Evolutionary conservation across 2,329 filamentous ascomycete species (phyloP).

Genomic region (Venturia effusa): DNA sequence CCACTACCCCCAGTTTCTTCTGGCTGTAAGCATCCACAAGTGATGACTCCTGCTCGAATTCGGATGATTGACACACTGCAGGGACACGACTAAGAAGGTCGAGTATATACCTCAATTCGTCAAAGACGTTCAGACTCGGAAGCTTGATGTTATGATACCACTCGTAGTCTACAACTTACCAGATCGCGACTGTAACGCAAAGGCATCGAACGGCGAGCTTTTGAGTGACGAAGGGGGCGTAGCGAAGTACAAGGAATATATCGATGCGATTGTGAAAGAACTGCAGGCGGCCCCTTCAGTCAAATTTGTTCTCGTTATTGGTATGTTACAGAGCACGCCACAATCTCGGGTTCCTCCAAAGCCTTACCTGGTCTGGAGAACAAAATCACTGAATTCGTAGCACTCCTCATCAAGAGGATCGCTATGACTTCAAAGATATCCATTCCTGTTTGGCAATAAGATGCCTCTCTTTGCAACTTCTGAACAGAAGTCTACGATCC

Average conservation of each 20-base stretch:
- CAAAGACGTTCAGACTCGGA: slow-evolving; percentile 38
- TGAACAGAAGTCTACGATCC: too few species aligned
- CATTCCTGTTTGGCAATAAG: too few species aligned
- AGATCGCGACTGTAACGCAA: slow-evolving; percentile 52
- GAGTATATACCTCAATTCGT: slow-evolving; percentile 38
- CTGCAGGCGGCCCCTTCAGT: slow-evolving; percentile 44
- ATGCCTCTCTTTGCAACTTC: too few species aligned
- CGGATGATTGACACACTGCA: slow-evolving; percentile 13
- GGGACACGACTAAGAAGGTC: slow-evolving; percentile 39
- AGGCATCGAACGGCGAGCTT: slow-evolving; percentile 53
- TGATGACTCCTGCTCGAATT: too few species aligned
- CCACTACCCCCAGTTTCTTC: slow-evolving; percentile 40
- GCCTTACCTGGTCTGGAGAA: background rate
- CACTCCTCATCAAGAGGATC: too few species aligned
- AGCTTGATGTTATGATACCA: slow-evolving; percentile 37
- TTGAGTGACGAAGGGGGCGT: slow-evolving; percentile 41
- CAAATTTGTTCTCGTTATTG: slow-evolving; percentile 40
- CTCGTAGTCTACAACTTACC: slow-evolving; percentile 55
- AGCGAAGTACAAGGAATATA: slow-evolving; percentile 42
- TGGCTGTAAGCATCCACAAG: slow-evolving; percentile 34
- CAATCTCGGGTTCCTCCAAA: background rate
- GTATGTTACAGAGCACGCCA: slow-evolving; percentile 19
- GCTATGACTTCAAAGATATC: background rate
- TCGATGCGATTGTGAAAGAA: slow-evolving; percentile 42
- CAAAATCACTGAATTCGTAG: too few species aligned